Evolutionary conservation across 257 asterid genomes (phyloP).

Genomic region (Marsdenia floribunda): DNA sequence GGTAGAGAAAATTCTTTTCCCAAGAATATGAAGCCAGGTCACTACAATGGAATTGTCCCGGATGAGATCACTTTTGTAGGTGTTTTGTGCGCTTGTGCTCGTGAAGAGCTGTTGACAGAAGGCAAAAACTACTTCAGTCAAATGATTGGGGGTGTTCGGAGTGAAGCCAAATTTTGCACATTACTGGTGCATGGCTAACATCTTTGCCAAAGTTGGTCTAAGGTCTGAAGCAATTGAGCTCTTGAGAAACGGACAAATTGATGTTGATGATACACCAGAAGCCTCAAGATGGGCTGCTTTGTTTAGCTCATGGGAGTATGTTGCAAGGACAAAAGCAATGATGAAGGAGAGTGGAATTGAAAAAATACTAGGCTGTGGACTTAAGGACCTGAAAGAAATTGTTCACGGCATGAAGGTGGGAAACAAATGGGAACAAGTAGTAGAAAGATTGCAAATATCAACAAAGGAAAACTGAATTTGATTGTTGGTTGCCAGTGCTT

Average conservation of each 20-base stretch:
- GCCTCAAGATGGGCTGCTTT: constrained; percentile 48
- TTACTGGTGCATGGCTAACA: constrained; percentile 74
- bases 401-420: too few species aligned
- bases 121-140: constrained; percentile 40
- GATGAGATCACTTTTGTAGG: constrained; percentile 72
- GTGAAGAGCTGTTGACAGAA: constrained; percentile 38
- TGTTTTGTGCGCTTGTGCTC: constrained; percentile 64
- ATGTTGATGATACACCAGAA: constrained; percentile 32
- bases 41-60: constrained; percentile 23
- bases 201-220: constrained; percentile 50
- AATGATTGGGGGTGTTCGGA: constrained; percentile 37
- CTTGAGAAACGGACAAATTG: constrained; percentile 36
- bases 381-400: too few species aligned
- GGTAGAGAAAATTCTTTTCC: constrained; percentile 5
- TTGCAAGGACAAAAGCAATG: constrained; percentile 36
- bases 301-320: constrained; percentile 64
- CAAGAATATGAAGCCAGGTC: background rate
- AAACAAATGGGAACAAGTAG: too few species aligned
- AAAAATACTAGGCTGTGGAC: constrained; percentile 38
- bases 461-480: background rate
- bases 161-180: constrained; percentile 56
- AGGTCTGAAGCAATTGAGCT: constrained; percentile 50
- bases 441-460: background rate
- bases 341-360: constrained; percentile 53
- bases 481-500: background rate